A percentile compares a stretch with the other conserved stretches of the same genome.
These are phyloP conservation scores for Cystobasidiopsis lactophilus DNA, from an alignment of 768 basidiomycete genomes.

Conservation along the genomic window DNA sequence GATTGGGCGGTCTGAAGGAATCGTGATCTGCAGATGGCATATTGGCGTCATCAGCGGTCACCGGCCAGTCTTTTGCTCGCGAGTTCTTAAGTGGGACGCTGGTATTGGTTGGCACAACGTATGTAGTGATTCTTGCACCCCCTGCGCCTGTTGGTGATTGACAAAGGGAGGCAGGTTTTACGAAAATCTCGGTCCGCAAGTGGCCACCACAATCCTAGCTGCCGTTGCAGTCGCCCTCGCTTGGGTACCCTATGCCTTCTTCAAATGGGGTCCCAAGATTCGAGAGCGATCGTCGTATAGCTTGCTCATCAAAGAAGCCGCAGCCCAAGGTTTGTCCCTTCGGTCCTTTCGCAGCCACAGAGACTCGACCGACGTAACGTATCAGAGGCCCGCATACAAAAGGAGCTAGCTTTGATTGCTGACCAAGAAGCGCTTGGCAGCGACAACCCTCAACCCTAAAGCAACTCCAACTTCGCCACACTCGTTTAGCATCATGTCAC, in stretches of 20 bases:
- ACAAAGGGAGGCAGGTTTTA: too few relatives aligned
- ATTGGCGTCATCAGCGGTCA: conserved; percentile 1
- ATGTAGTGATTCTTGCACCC: too few relatives aligned
- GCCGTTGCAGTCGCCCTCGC: conserved; percentile 5
- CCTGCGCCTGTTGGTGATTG: too few relatives aligned
- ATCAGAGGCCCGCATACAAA: too few relatives aligned
- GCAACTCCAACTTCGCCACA: too few relatives aligned
- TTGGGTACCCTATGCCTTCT: conserved; percentile 8
- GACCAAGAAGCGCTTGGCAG: too few relatives aligned
- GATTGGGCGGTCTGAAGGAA: too few relatives aligned
- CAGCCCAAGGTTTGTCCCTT: neutral
- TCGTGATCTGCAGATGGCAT: neutral
- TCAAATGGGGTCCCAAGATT: conserved; percentile 5
- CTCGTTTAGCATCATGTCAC: too few relatives aligned
- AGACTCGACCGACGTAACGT: too few relatives aligned
- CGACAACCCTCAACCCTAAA: too few relatives aligned
- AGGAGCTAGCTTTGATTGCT: too few relatives aligned
- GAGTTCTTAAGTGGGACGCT: conserved; percentile 4
- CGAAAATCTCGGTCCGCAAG: neutral
- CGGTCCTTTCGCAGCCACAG: too few relatives aligned
- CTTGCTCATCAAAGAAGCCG: neutral
- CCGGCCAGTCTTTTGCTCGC: conserved; percentile 10
- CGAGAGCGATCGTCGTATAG: conserved; percentile 4
- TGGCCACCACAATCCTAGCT: conserved; percentile 7
- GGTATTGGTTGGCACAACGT: conserved; percentile 4